A percentile compares a stretch with the other conserved stretches of the same genome.
Conservation (phyloP, 2,329 filamentous ascomycete genomes). For the Paraphaeosphaeria minitans region DNA sequence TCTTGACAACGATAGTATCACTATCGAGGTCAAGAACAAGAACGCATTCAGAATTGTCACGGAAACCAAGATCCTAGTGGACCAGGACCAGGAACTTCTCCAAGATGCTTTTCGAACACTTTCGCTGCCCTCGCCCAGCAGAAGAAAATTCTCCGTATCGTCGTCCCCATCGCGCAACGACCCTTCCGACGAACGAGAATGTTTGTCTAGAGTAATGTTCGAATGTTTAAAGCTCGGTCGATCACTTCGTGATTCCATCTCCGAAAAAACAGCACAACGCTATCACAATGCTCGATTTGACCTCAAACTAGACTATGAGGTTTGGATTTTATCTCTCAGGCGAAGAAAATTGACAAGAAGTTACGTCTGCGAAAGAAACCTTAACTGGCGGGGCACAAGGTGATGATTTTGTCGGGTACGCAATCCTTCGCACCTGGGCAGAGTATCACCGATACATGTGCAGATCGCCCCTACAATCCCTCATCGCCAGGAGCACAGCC, state of each 20-base stretch:
- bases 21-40: conserved; percentile 1
- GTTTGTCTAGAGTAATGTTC: not conserved
- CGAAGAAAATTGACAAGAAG: not conserved
- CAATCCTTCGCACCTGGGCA: not conserved
- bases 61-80: not conserved
- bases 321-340: not conserved
- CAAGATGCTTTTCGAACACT: not conserved
- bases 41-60: conserved; percentile 5
- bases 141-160: conserved; percentile 9
- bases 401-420: not conserved
- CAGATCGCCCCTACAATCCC: not conserved
- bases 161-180: not conserved
- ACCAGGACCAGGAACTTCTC: not conserved
- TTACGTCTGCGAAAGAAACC: not conserved
- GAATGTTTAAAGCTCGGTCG: not conserved
- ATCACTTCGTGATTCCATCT: not conserved
- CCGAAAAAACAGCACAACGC: not conserved
- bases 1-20: conserved; percentile 1
- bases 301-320: not conserved
- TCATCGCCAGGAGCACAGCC: conserved; percentile 60
- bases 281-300: not conserved
- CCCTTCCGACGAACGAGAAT: not conserved
- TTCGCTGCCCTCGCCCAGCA: not conserved
- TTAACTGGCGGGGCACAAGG: not conserved
- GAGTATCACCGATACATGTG: not conserved